Evolutionary conservation across 2,329 filamentous ascomycete species (phyloP), one percentile per base, ranked within the genome.

Genomic region (Diaporthe sp.): DNA sequence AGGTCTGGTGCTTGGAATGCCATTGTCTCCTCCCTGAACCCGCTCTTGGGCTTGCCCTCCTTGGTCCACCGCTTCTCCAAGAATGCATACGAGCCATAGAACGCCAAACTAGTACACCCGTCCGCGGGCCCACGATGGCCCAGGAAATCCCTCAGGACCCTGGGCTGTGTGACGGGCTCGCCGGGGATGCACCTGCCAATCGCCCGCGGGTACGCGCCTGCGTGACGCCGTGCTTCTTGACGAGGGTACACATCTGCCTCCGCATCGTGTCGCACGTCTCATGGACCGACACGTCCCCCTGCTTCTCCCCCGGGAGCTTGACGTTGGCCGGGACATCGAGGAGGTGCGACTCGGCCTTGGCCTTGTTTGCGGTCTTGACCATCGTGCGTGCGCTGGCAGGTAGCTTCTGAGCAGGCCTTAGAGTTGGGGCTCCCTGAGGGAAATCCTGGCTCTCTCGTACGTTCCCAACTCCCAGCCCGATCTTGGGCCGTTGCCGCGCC

Each of bases 231-330:
- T 85, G 82, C 72, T 77, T 81, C 62, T 86, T 83, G n/a, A 92
- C 83, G 77, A 89, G 84, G 3, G 85, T 85, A 60, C 84, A 85
- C 80, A 92, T 90, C 82, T 92, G 92, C 76, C 82, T 84, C 42
- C 90, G 87, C 37, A 92, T 80, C 73, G 89, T 88, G 79, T 92
- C 88, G 82, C 90, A 92, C 7, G 86, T 88, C 77, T 92, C 90
- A 79, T 84, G 92, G 13, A 92, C 82, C 0, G 81, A 79, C 7
- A 91, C 88, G 0, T 74, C 75, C 51, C 86, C 85, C 0, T 80
- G 80, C n/a, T 83, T 82, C 42, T 87, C 86, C 79, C 87, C 87
- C 0, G 82, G 79, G 0, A 92, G 84, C 12, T 80, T 51, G 46
- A 91, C 81, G 22, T 42, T 37, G 15, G 76, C 77, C 60, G 77